These are phyloP conservation scores for Ammopiptanthus mongolicus DNA, from an alignment of 306 rosid species.

Conservation along the genomic window DNA sequence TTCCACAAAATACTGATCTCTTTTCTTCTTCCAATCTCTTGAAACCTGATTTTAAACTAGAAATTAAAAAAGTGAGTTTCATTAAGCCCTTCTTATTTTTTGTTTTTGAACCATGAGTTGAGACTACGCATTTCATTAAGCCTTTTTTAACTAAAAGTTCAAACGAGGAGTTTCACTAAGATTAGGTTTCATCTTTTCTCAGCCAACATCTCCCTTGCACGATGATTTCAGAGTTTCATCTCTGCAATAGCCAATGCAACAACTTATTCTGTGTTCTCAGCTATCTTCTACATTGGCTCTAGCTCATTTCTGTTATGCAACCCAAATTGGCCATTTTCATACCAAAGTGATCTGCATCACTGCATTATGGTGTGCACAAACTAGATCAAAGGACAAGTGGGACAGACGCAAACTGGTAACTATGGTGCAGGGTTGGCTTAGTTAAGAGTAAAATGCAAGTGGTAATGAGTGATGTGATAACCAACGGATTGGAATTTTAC, in stretches of 20 bases:
- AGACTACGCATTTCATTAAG: not conserved
- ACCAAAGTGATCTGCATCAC: not conserved
- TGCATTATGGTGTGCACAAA: not conserved
- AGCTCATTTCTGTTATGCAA: not conserved
- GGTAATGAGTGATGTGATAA: not conserved
- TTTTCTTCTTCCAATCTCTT: too few relatives aligned
- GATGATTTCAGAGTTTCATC: not conserved
- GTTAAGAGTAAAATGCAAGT: not conserved
- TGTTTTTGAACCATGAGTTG: not conserved
- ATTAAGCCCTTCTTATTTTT: too few relatives aligned
- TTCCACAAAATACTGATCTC: too few relatives aligned
- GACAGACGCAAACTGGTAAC: not conserved
- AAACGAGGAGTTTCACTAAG: not conserved
- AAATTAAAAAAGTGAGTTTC: too few relatives aligned
- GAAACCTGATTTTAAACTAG: too few relatives aligned
- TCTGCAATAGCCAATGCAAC: not conserved
- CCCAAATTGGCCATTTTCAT: not conserved
- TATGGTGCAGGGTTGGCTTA: not conserved
- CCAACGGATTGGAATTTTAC: not conserved
- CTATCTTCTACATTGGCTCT: not conserved
- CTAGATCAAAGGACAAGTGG: not conserved
- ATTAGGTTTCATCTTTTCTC: not conserved
- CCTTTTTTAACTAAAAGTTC: not conserved
- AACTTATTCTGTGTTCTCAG: not conserved
- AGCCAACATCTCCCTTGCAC: too few relatives aligned